Percentiles rank a stretch among this genome's conserved stretches.
Conservation (phyloP, 306 rosid species). For the Quercus bicolor region DNA sequence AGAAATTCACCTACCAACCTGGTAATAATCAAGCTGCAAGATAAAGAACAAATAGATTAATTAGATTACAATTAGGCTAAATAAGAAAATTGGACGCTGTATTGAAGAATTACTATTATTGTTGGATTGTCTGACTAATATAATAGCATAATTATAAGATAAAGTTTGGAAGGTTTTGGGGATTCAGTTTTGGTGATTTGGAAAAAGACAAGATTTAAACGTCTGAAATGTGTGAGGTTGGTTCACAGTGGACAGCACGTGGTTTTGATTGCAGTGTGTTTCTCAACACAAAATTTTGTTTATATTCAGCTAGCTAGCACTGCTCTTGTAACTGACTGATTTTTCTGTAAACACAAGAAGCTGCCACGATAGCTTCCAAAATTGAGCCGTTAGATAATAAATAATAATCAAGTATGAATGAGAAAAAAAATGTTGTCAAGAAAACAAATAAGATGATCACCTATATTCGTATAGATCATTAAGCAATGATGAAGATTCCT, state of each 20-base stretch:
- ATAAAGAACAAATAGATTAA: neutral
- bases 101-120: too few relatives aligned
- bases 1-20: neutral
- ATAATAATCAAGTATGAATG: neutral
- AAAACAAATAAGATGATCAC: too few relatives aligned
- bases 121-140: too few relatives aligned
- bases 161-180: too few relatives aligned
- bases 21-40: constrained; percentile 9
- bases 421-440: neutral
- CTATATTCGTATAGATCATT: too few relatives aligned
- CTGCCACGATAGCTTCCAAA: neutral
- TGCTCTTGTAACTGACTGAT: neutral
- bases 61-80: neutral
- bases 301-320: neutral
- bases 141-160: too few relatives aligned
- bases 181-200: neutral
- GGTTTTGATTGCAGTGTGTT: neutral
- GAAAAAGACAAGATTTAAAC: neutral
- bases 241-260: neutral
- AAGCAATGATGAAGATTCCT: neutral
- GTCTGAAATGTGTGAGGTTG: neutral
- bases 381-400: neutral
- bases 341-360: neutral
- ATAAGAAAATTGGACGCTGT: constrained; percentile 3
- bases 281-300: neutral